phyloP scores from a whole-genome alignment of 176 grass and related monocot species.

The Poa annua region DNA sequence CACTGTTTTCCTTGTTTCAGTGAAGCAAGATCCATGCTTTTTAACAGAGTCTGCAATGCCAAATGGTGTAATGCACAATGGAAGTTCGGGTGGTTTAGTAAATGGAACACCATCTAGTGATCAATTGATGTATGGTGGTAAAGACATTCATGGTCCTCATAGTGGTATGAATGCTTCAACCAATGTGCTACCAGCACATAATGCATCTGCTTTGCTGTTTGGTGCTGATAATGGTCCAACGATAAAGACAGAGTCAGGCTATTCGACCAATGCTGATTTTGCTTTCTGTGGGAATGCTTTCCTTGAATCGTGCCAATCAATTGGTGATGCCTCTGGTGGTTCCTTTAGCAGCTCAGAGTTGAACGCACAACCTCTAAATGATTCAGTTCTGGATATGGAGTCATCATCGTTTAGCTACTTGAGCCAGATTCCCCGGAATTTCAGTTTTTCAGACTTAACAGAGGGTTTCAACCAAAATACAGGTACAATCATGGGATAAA shows the following conservation, averaged over 20 bases:
- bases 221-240: slow-evolving; percentile 59
- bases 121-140: slow-evolving; percentile 65
- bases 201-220: slow-evolving; percentile 57
- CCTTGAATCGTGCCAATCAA: slow-evolving; percentile 77
- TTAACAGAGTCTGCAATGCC: slow-evolving; percentile 56
- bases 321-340: slow-evolving; percentile 84
- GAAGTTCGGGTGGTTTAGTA: slow-evolving; percentile 53
- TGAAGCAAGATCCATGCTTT: slow-evolving; percentile 78
- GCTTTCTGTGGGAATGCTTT: slow-evolving; percentile 71
- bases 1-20: slow-evolving; percentile 58
- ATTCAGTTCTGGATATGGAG: slow-evolving; percentile 83
- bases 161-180: slow-evolving; percentile 51
- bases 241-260: slow-evolving; percentile 83
- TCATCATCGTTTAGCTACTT: slow-evolving; percentile 76
- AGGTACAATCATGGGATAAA: slow-evolving; percentile 50
- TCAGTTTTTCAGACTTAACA: slow-evolving; percentile 85
- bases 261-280: slow-evolving; percentile 81
- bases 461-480: slow-evolving; percentile 83
- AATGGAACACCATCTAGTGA: slow-evolving; percentile 56
- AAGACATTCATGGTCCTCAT: slow-evolving; percentile 60
- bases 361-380: slow-evolving; percentile 75
- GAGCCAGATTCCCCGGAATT: slow-evolving; percentile 83
- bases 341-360: slow-evolving; percentile 93
- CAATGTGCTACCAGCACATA: slow-evolving; percentile 55
- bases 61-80: slow-evolving; percentile 68